Conservation (phyloP, 2,329 filamentous ascomycete species). For the Colletotrichum tofieldiae region DNA sequence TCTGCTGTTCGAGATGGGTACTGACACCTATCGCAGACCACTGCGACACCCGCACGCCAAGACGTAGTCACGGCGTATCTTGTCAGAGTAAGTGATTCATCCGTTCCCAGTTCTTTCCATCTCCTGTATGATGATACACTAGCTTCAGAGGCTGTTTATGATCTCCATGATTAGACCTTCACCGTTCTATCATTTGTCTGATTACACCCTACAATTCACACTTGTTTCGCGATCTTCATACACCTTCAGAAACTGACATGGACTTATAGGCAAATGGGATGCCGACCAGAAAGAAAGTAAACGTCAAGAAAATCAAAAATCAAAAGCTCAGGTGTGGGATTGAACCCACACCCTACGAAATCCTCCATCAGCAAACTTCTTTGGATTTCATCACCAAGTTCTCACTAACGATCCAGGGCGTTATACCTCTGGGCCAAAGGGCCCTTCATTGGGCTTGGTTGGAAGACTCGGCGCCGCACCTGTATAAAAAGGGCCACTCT, state of each 20-base stretch:
- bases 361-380: slow-evolving; percentile 15
- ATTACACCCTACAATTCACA: background rate
- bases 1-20: slow-evolving; percentile 21
- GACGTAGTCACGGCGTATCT: background rate
- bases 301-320: background rate
- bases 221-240: background rate
- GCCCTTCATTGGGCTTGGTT: slow-evolving; percentile 15
- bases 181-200: slow-evolving; percentile 51
- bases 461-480: background rate
- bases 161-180: slow-evolving; percentile 57
- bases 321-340: slow-evolving; percentile 7
- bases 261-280: background rate
- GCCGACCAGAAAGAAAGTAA: background rate
- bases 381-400: slow-evolving; percentile 15
- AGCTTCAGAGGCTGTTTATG: slow-evolving; percentile 66
- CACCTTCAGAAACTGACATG: background rate
- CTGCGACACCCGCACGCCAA: background rate
- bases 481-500: background rate
- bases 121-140: slow-evolving; percentile 56
- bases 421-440: slow-evolving; percentile 8
- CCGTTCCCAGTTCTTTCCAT: background rate
- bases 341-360: slow-evolving; percentile 1
- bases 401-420: slow-evolving; percentile 1
- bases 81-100: background rate
- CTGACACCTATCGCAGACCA: background rate